A percentile compares a stretch with the other conserved stretches of the same genome.
phyloP scores from a whole-genome alignment of 169 alveolate species.

The Plasmodium vivax region DNA sequence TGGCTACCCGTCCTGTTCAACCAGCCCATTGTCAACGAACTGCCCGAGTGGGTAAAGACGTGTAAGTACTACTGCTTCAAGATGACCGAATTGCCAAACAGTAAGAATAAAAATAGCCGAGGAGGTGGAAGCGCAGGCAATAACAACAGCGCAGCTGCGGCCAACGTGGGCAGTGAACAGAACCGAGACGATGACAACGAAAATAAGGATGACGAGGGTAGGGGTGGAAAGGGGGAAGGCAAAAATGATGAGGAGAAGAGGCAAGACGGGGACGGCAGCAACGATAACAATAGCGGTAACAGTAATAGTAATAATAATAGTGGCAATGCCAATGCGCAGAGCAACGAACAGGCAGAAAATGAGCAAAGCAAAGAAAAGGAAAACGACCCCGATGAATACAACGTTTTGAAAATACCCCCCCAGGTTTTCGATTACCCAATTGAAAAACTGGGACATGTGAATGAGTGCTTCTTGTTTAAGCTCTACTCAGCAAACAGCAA shows the following conservation, averaged over 20 bases:
- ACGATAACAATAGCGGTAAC: neutral
- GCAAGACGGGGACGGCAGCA: conserved; percentile 17
- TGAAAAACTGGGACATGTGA: conserved; percentile 77
- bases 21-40: conserved; percentile 54
- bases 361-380: neutral
- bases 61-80: conserved; percentile 67
- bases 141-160: neutral
- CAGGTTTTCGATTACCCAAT: conserved; percentile 74
- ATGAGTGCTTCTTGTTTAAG: conserved; percentile 77
- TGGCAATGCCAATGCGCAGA: neutral
- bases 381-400: conserved; percentile 76
- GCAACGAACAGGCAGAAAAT: neutral
- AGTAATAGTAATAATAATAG: neutral
- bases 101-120: conserved; percentile 2
- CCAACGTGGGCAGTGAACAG: neutral
- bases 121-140: neutral
- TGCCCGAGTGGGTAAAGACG: conserved; percentile 72
- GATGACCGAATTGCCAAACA: conserved; percentile 38
- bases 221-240: neutral
- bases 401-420: conserved; percentile 78
- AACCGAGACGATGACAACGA: neutral
- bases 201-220: neutral
- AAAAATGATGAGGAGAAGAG: conserved; percentile 31
- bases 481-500: conserved; percentile 66
- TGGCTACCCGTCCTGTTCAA: conserved; percentile 72